Evolutionary conservation across 1,284 basidiomycete genomes (phyloP).

Genomic region (Leccinum solheimii): DNA sequence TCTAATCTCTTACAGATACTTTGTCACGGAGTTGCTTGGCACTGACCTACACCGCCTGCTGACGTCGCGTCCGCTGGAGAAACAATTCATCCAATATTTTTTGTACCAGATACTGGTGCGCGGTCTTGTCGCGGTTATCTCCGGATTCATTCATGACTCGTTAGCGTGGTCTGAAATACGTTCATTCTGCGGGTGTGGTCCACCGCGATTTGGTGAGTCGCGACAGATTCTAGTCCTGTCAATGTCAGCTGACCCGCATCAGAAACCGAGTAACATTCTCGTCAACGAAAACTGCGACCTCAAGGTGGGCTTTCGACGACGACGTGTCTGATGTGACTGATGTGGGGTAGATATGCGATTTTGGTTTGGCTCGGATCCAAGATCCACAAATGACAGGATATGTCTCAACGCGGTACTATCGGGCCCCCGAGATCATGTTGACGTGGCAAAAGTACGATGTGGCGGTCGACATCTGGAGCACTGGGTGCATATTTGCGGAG

Average conservation of each 20-base stretch:
- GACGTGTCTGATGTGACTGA: conserved; percentile 13
- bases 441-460: conserved; percentile 99
- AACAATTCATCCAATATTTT: conserved; percentile 99
- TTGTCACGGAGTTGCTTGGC: conserved; percentile 98
- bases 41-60: conserved; percentile 97
- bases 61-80: conserved; percentile 95
- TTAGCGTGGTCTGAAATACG: conserved; percentile 97
- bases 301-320: conserved; percentile 50
- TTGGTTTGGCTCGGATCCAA: conserved; percentile 94
- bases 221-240: not conserved
- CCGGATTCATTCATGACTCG: conserved; percentile 7
- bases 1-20: conserved; percentile 65
- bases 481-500: conserved; percentile 99
- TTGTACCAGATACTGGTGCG: conserved; percentile 95
- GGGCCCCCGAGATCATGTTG: conserved; percentile 99
- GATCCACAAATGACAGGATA: conserved; percentile 99
- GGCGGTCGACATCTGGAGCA: conserved; percentile 98
- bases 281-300: conserved; percentile 99
- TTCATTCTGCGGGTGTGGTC: conserved; percentile 98
- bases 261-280: conserved; percentile 99
- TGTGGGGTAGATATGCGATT: conserved; percentile 88
- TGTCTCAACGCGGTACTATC: conserved; percentile 98
- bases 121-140: conserved; percentile 13
- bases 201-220: conserved; percentile 86
- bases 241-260: conserved; percentile 4